Evolutionary conservation across 2,329 filamentous ascomycete genomes (phyloP).

Genomic region (Didymella arachidicola): DNA sequence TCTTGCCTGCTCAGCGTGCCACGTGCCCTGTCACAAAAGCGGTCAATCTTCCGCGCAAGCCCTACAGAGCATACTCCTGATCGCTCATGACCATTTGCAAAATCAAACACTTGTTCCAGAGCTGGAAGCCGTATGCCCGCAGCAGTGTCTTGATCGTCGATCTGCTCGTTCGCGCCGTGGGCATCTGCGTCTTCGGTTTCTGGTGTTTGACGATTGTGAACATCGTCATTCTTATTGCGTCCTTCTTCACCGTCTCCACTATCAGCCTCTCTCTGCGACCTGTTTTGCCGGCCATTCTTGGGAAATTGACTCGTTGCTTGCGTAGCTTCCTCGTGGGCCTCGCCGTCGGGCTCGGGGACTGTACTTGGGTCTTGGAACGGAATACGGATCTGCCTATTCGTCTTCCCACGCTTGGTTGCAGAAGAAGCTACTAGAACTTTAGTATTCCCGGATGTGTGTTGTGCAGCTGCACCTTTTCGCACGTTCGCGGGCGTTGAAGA

Average conservation of each 20-base stretch:
- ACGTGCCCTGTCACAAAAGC: slow-evolving; percentile 20
- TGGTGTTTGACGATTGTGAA: neutral
- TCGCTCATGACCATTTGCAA: slow-evolving; percentile 28
- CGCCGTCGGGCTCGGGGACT: neutral
- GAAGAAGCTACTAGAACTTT: neutral
- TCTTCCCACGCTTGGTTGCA: neutral
- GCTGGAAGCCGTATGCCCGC: neutral
- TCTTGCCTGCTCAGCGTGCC: slow-evolving; percentile 13
- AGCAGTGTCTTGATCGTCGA: neutral
- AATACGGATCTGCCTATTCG: neutral
- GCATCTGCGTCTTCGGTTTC: neutral
- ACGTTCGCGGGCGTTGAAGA: neutral
- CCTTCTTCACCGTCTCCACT: neutral
- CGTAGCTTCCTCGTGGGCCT: neutral
- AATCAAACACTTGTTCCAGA: slow-evolving; percentile 34
- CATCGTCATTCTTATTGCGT: neutral
- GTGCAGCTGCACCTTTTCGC: neutral
- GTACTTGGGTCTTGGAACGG: neutral
- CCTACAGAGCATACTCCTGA: slow-evolving; percentile 31
- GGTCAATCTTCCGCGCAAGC: slow-evolving; percentile 22
- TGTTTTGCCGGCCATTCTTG: neutral
- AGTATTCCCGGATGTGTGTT: neutral
- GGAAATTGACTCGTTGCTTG: no score
- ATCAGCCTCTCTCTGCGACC: no score
- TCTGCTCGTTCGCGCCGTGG: neutral